These are phyloP conservation scores for Boletus speciosus DNA, from an alignment of 768 basidiomycete genomes.

Conservation along the genomic window DNA sequence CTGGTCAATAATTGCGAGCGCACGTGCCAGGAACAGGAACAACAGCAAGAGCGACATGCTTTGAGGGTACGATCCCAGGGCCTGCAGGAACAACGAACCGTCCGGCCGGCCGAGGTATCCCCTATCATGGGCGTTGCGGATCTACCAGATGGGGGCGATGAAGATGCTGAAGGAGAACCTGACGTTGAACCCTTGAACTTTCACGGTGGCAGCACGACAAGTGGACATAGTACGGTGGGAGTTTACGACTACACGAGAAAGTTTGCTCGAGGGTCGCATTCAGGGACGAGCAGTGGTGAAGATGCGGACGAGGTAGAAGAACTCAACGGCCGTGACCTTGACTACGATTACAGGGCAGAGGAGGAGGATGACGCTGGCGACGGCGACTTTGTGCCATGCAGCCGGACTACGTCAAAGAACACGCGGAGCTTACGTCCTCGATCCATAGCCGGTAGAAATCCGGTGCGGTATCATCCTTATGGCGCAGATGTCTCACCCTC, in stretches of 20 bases:
- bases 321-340: conserved; percentile 15
- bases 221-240: conserved; percentile 30
- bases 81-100: conserved; percentile 31
- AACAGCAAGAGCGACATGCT: conserved; percentile 29
- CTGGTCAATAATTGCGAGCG: conserved; percentile 32
- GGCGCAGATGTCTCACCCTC: conserved; percentile 25
- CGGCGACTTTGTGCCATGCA: conserved; percentile 34
- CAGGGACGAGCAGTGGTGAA: conserved; percentile 25
- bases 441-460: conserved; percentile 31
- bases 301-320: conserved; percentile 29
- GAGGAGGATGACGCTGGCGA: conserved; percentile 31
- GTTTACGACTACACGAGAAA: conserved; percentile 23
- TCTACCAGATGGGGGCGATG: conserved; percentile 30
- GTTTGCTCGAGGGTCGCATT: conserved; percentile 17
- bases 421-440: conserved; percentile 36
- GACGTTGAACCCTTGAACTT: conserved; percentile 29
- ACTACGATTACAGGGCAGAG: conserved; percentile 31
- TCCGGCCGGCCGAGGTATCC: conserved; percentile 33
- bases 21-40: conserved; percentile 40
- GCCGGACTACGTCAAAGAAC: conserved; percentile 36
- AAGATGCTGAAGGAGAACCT: conserved; percentile 35
- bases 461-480: conserved; percentile 34
- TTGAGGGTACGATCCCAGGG: conserved; percentile 32
- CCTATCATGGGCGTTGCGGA: conserved; percentile 30
- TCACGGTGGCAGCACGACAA: conserved; percentile 12